A percentile compares a stretch with the other conserved stretches of the same genome.
Evolutionary conservation across 805 yeast species (phyloP).

Genomic region (Dipodascus albidus): DNA sequence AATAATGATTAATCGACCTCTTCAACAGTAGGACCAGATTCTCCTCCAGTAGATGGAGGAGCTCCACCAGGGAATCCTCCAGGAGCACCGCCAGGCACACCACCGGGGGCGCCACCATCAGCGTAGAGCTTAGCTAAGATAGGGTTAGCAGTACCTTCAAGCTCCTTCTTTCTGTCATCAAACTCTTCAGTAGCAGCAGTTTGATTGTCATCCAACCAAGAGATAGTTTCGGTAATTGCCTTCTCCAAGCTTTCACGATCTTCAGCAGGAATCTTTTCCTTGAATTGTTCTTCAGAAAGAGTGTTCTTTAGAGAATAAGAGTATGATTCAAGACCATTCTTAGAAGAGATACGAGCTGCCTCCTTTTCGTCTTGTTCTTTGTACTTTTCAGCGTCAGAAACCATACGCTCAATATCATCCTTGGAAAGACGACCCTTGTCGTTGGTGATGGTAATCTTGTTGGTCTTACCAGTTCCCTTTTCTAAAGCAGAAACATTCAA

Average conservation of each 20-base stretch:
- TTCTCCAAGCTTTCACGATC: slow-evolving; percentile 9
- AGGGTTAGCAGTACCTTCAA: slow-evolving; percentile 88
- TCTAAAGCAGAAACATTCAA: slow-evolving; percentile 87
- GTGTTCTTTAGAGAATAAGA: slow-evolving; percentile 84
- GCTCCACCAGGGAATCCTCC: slow-evolving; percentile 50
- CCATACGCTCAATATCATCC: slow-evolving; percentile 95
- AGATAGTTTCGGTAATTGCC: slow-evolving; percentile 10
- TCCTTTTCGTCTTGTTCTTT: slow-evolving; percentile 92
- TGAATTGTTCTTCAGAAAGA: slow-evolving; percentile 54
- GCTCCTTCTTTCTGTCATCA: slow-evolving; percentile 84
- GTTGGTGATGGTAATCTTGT: slow-evolving; percentile 91
- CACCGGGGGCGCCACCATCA: slow-evolving; percentile 57
- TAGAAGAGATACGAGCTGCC: slow-evolving; percentile 80
- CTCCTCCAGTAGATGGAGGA: slow-evolving; percentile 25
- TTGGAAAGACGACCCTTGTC: slow-evolving; percentile 95
- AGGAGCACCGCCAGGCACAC: slow-evolving; percentile 34
- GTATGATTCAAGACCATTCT: slow-evolving; percentile 88
- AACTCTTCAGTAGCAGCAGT: slow-evolving; percentile 86
- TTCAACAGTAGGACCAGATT: slow-evolving; percentile 53
- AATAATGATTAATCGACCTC: slow-evolving; percentile 18
- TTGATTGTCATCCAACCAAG: slow-evolving; percentile 83
- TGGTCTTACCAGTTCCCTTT: slow-evolving; percentile 95
- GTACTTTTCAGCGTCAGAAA: slow-evolving; percentile 89
- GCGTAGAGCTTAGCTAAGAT: slow-evolving; percentile 92
- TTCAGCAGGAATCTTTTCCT: slow-evolving; percentile 35